Percentiles rank a stretch among this genome's conserved stretches.
Conservation (phyloP, 306 rosid species). For the Echinosophora koreensis region DNA sequence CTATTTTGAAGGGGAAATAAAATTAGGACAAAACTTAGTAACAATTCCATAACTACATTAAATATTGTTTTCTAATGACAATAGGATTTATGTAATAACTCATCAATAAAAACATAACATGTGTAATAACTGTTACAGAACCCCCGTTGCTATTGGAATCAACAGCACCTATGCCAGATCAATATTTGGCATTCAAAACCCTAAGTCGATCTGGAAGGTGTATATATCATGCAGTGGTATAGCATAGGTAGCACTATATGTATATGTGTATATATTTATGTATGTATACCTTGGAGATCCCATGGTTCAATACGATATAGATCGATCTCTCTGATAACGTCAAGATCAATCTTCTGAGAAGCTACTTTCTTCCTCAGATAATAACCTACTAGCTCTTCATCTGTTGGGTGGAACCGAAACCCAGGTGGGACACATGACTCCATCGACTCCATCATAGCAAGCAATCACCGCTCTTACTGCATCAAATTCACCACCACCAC, state of each 20-base stretch:
- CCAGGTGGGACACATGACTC: slow-evolving; percentile 72
- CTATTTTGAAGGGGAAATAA: not conserved
- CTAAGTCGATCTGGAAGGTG: slow-evolving; percentile 25
- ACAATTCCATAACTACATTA: too few species aligned
- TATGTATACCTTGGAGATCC: slow-evolving; percentile 65
- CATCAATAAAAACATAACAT: too few species aligned
- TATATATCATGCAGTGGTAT: not conserved
- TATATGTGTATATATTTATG: not conserved
- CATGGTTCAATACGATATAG: slow-evolving; percentile 29
- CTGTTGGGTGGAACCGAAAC: slow-evolving; percentile 41
- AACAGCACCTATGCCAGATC: too few species aligned
- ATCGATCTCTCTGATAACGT: slow-evolving; percentile 27
- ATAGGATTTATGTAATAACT: too few species aligned
- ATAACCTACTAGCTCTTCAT: slow-evolving; percentile 33
- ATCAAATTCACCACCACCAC: slow-evolving; percentile 75
- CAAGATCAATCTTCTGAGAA: slow-evolving; percentile 71
- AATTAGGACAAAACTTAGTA: too few species aligned
- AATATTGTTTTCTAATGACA: too few species aligned
- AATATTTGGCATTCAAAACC: slow-evolving; percentile 38
- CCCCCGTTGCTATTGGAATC: too few species aligned
- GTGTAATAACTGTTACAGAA: too few species aligned
- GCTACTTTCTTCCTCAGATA: slow-evolving; percentile 37
- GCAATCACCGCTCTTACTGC: slow-evolving; percentile 51
- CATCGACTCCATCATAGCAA: slow-evolving; percentile 65
- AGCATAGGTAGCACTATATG: not conserved